Evolutionary conservation across 805 yeast genomes (phyloP), one percentile per base, ranked within the genome.

Genomic region (Gaillardinia entomophila): DNA sequence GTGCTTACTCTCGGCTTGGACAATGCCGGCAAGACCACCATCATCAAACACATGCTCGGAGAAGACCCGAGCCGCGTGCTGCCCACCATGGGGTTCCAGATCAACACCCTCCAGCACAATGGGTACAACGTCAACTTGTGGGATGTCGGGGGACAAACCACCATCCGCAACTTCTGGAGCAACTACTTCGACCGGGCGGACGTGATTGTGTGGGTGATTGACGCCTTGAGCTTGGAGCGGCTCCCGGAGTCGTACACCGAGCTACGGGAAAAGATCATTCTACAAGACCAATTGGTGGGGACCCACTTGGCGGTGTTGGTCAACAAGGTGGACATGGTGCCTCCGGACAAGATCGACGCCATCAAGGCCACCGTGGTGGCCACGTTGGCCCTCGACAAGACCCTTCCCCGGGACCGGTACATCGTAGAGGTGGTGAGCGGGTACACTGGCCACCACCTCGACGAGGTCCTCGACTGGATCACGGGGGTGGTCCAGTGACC

Each of bases 81-180:
- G 7, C 97, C 97, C 0, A 89, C 97, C 0, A 73, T 89, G 69
- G 97, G 97, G 12, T 90, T 89, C 57, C 81, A 77, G 45, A 90
- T 89, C 41, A 71, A 75, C 30, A 76, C 89, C 1, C 47, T 83
- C 1, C 47, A 53, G 1, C 57, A 64, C 40, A 39, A 55, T 2
- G 68, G 62, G 3, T 69, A 56, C 43, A 68, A 66, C 24, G 50
- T 82, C 32, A 79, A 79, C 41, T 52, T 82, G 19, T 82, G 95
- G 97, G 96, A 86, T 50, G 78, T 89, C 10, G 97, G 97, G 4
- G 97, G 72, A 1, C 72, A 66, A 39, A 51, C 55, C 8, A 60
- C 62, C 30, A 43, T 66, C 14, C 55, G 72, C 12, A 45, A 52
- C 23, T 66, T 66, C 42, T 66, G 72, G 97, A 78, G 84, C 46